phyloP scores from a whole-genome alignment of 371 early-diverging fungal genomes.

The Choanephora cucurbitarum region DNA sequence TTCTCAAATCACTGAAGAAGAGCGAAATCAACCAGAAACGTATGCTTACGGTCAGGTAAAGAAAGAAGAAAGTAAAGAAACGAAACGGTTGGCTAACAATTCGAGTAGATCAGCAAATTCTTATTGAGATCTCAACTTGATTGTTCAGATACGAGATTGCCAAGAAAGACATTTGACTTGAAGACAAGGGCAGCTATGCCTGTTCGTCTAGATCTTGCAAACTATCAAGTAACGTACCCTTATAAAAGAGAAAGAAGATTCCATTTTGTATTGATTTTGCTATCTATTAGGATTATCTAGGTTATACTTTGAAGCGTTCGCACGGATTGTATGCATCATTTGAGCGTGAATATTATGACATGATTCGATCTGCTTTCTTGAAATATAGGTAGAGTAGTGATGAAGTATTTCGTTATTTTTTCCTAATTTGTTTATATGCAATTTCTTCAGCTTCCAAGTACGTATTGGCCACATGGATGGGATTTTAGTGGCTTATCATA shows the following conservation, averaged over 20 bases:
- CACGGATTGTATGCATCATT: conserved; percentile 79
- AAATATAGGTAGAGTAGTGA: conserved; percentile 24
- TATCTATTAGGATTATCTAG: conserved; percentile 58
- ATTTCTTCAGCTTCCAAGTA: conserved; percentile 72
- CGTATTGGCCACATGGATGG: conserved; percentile 98
- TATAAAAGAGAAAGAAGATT: conserved; percentile 13
- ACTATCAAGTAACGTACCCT: conserved; percentile 62
- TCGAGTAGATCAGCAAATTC: conserved; percentile 55
- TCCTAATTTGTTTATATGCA: neutral
- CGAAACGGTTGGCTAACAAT: neutral
- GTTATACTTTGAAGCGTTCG: conserved; percentile 58
- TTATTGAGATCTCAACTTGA: conserved; percentile 92
- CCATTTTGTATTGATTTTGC: too few species aligned
- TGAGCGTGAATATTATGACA: conserved; percentile 94
- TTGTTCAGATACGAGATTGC: conserved; percentile 77
- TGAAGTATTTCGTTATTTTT: neutral
- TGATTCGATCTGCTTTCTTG: conserved; percentile 58
- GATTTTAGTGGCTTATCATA: conserved; percentile 93
- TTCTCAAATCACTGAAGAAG: conserved; percentile 35
- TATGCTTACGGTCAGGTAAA: conserved; percentile 52
- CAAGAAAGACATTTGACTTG: conserved; percentile 85
- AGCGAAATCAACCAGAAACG: conserved; percentile 51
- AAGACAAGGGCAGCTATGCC: conserved; percentile 91
- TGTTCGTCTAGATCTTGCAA: conserved; percentile 78
- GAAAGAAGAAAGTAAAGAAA: neutral